These are phyloP conservation scores for Aspergillus thermomutatus DNA, from an alignment of 2,329 filamentous ascomycete species.

Conservation along the genomic window DNA sequence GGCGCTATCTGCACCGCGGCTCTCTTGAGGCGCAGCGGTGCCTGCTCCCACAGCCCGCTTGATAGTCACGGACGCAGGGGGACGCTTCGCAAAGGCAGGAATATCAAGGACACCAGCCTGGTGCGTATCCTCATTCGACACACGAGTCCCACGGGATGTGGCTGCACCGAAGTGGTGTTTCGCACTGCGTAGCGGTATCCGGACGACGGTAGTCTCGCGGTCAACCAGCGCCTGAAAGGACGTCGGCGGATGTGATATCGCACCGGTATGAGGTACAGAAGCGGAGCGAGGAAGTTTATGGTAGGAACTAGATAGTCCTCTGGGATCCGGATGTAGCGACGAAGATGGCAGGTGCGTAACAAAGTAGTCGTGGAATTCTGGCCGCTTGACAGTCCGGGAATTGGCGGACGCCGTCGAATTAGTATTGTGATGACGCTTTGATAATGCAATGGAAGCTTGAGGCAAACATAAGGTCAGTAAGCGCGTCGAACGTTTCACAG, in stretches of 20 bases:
- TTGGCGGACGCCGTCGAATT: conserved; percentile 14
- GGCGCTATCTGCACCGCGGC: conserved; percentile 68
- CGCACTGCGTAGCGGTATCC: conserved; percentile 86
- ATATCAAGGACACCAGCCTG: conserved; percentile 93
- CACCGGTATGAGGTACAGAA: conserved; percentile 70
- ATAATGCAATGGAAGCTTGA: conserved; percentile 33
- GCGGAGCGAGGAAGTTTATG: conserved; percentile 85
- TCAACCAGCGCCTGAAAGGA: conserved; percentile 60
- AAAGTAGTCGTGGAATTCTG: conserved; percentile 90
- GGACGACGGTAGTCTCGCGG: conserved; percentile 86
- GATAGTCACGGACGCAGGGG: conserved; percentile 62
- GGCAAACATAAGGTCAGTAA: background rate
- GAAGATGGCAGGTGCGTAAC: conserved; percentile 93
- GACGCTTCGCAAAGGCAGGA: conserved; percentile 84
- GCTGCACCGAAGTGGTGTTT: conserved; percentile 93
- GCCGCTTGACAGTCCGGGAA: conserved; percentile 30
- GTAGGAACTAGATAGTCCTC: conserved; percentile 60
- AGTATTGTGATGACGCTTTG: conserved; percentile 23
- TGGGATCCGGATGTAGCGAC: conserved; percentile 83
- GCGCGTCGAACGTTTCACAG: background rate
- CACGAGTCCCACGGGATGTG: conserved; percentile 74
- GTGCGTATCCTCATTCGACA: conserved; percentile 90
- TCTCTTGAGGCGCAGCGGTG: conserved; percentile 37
- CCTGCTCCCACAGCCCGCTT: conserved; percentile 29
- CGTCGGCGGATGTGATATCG: conserved; percentile 49